Evolutionary conservation across 441 rosid genomes (phyloP).

Genomic region (Adansonia gregorii): DNA sequence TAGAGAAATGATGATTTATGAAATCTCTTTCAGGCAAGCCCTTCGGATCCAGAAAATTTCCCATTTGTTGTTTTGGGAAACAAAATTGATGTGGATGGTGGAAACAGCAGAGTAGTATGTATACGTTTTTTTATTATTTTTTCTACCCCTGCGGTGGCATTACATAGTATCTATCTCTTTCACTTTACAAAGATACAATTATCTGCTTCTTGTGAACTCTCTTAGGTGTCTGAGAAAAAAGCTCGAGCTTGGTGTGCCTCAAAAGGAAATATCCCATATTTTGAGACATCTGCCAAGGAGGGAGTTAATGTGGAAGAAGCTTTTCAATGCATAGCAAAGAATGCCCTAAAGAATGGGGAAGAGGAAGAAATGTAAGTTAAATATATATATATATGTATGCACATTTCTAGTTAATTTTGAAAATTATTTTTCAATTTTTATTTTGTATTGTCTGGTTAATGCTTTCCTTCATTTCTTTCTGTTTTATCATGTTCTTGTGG

Average conservation of each 20-base stretch:
- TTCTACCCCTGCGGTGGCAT: not conserved
- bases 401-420: no score
- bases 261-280: slow-evolving; percentile 95
- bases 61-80: slow-evolving; percentile 78
- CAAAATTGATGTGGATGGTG: slow-evolving; percentile 75
- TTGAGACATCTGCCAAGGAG: slow-evolving; percentile 98
- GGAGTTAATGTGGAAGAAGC: slow-evolving; percentile 97
- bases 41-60: slow-evolving; percentile 79
- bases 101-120: slow-evolving; percentile 77
- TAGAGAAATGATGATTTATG: slow-evolving; percentile 10
- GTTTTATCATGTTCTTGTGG: slow-evolving; percentile 15
- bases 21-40: slow-evolving; percentile 63
- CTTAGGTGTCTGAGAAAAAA: slow-evolving; percentile 92
- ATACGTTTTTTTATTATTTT: slow-evolving; percentile 8
- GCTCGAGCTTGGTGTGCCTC: slow-evolving; percentile 98
- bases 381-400: no score
- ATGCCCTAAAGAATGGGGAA: slow-evolving; percentile 88
- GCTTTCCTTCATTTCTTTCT: not conserved
- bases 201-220: slow-evolving; percentile 18
- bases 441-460: no score
- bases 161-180: not conserved
- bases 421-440: not conserved
- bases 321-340: slow-evolving; percentile 92
- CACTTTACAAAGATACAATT: not conserved
- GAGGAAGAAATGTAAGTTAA: slow-evolving; percentile 90